These are phyloP conservation scores for Pseudogymnoascus sp. DNA, from an alignment of 2,329 filamentous ascomycete species.

Conservation along the genomic window DNA sequence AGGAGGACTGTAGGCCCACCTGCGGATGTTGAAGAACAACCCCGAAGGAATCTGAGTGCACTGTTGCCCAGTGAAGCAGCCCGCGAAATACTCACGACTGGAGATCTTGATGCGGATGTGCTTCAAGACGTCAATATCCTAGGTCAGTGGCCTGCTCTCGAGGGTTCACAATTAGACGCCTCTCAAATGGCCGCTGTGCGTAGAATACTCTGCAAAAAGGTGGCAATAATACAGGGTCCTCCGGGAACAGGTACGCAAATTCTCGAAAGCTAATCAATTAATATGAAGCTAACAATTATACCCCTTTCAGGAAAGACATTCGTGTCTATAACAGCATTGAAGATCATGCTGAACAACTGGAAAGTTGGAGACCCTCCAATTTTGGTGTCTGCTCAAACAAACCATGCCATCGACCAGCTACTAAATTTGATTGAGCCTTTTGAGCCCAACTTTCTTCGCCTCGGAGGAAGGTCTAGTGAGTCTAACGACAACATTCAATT, in stretches of 20 bases:
- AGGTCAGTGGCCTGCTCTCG: constrained; percentile 40
- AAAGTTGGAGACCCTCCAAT: constrained; percentile 53
- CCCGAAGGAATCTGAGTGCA: constrained; percentile 41
- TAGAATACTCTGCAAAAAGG: constrained; percentile 59
- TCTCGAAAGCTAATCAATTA: not conserved
- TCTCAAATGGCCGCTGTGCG: constrained; percentile 63
- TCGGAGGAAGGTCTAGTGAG: constrained; percentile 32
- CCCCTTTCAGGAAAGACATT: constrained; percentile 54
- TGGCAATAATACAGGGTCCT: constrained; percentile 77
- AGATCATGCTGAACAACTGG: constrained; percentile 54
- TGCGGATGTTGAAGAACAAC: constrained; percentile 40
- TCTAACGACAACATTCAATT: constrained; percentile 52
- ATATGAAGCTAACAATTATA: not conserved
- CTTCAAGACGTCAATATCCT: constrained; percentile 45
- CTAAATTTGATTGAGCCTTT: constrained; percentile 40
- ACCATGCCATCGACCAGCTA: constrained; percentile 82
- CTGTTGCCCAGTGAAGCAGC: constrained; percentile 22
- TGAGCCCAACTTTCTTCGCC: constrained; percentile 52
- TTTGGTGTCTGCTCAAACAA: constrained; percentile 77
- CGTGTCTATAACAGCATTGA: constrained; percentile 65
- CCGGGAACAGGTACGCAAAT: constrained; percentile 42
- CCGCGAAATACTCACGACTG: not conserved
- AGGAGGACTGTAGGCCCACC: constrained; percentile 40
- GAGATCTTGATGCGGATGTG: constrained; percentile 23
- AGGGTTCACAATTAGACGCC: constrained; percentile 48